Conservation (phyloP, 495 filamentous ascomycete genomes). For the Penicillium pancosmium region DNA sequence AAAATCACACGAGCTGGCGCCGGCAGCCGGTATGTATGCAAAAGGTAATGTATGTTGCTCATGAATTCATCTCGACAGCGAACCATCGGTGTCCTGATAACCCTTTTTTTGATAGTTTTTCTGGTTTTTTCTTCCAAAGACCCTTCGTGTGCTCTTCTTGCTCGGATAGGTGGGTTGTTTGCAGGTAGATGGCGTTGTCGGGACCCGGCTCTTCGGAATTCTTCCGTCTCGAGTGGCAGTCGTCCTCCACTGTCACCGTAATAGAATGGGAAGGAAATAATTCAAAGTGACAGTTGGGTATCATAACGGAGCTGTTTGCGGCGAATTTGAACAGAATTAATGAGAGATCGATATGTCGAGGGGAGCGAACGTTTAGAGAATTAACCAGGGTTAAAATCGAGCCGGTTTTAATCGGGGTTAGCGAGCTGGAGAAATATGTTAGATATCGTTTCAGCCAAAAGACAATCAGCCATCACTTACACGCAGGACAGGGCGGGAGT, state of each 20-base stretch:
- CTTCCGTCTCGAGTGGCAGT: constrained; percentile 7
- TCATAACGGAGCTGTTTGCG: constrained; percentile 48
- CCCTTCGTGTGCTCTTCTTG: constrained; percentile 2
- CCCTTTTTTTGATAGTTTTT: constrained; percentile 6
- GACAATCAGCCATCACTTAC: constrained; percentile 37
- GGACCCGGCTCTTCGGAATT: constrained; percentile 1
- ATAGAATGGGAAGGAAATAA: constrained; percentile 31
- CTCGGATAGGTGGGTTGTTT: neutral
- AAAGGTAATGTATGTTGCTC: constrained; percentile 24
- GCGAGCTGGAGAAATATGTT: constrained; percentile 44
- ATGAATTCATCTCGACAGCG: constrained; percentile 23
- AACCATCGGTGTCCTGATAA: constrained; percentile 7
- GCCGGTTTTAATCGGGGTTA: constrained; percentile 50
- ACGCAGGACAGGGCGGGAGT: constrained; percentile 58
- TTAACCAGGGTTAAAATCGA: constrained; percentile 12
- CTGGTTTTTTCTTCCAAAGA: constrained; percentile 5
- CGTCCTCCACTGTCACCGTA: constrained; percentile 19
- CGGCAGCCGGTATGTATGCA: constrained; percentile 19
- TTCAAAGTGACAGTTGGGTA: constrained; percentile 47
- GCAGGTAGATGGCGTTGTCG: constrained; percentile 1
- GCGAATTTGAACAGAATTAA: constrained; percentile 38
- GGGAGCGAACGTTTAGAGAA: constrained; percentile 15
- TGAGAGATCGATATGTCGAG: constrained; percentile 26
- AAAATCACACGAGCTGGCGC: constrained; percentile 11
- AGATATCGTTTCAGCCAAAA: constrained; percentile 15